These are phyloP conservation scores for Clarireedia paspali DNA, from an alignment of 2,329 filamentous ascomycete species.

Conservation along the genomic window DNA sequence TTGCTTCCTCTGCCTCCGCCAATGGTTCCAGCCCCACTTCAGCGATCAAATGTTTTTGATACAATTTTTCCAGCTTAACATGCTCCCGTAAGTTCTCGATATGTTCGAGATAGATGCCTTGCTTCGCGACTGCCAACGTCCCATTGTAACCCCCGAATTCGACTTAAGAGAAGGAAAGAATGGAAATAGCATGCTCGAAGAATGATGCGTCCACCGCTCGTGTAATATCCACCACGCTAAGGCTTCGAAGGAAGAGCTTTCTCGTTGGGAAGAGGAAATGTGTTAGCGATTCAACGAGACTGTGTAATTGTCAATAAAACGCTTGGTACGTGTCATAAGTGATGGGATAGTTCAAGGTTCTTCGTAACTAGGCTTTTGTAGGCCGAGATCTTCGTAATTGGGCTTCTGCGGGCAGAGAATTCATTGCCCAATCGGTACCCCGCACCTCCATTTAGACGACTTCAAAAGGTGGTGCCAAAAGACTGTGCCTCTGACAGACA, in stretches of 20 bases:
- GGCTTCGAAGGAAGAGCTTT: neutral
- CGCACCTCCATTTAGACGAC: too few species aligned
- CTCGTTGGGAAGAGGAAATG: neutral
- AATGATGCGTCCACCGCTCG: neutral
- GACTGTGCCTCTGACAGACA: too few species aligned
- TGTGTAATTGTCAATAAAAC: neutral
- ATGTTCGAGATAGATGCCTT: neutral
- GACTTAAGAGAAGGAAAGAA: neutral
- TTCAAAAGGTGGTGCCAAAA: too few species aligned
- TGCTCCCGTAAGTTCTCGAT: neutral
- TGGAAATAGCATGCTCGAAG: neutral
- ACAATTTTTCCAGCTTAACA: neutral
- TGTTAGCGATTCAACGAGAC: neutral
- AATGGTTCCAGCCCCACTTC: too few species aligned
- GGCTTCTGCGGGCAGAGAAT: too few species aligned
- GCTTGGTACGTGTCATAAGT: too few species aligned
- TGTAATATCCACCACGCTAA: neutral
- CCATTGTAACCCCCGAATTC: neutral
- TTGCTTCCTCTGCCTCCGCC: too few species aligned
- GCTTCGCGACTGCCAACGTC: neutral
- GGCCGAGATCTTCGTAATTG: too few species aligned
- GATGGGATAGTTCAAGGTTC: too few species aligned
- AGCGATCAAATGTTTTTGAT: too few species aligned
- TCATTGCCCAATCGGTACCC: too few species aligned
- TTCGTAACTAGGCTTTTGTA: too few species aligned